Conservation (phyloP, 2,329 filamentous ascomycete species). For the Graphilbum ipis-grandicollis region DNA sequence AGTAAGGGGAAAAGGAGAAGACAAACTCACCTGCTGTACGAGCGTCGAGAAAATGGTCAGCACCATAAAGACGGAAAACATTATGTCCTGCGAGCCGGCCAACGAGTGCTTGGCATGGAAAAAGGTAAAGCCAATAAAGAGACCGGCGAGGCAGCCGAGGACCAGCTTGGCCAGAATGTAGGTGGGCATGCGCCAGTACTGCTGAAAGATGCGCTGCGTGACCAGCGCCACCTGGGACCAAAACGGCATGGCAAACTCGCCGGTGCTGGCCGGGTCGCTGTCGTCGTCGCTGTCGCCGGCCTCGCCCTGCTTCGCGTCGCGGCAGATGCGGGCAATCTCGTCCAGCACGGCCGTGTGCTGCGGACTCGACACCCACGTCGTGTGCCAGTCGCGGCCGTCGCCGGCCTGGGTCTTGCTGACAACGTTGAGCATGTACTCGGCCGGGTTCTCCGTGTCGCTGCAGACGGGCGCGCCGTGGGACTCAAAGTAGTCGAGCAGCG, state of each 20-base stretch:
- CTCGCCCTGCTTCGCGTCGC: constrained; percentile 15
- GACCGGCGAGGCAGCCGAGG: constrained; percentile 44
- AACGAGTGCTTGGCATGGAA: constrained; percentile 51
- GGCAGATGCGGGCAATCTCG: constrained; percentile 39
- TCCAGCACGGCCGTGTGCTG: constrained; percentile 37
- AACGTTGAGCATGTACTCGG: constrained; percentile 61
- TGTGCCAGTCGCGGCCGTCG: constrained; percentile 46
- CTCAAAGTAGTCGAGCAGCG: constrained; percentile 60
- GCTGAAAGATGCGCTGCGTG: constrained; percentile 60
- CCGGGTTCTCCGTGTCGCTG: constrained; percentile 55
- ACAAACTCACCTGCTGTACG: constrained; percentile 51
- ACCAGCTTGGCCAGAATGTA: constrained; percentile 74
- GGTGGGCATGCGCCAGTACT: constrained; percentile 78
- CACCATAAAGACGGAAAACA: constrained; percentile 74
- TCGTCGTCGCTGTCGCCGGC: constrained; percentile 17
- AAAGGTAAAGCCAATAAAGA: constrained; percentile 76
- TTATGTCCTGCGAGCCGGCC: constrained; percentile 67
- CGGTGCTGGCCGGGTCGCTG: constrained; percentile 39
- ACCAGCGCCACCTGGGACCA: constrained; percentile 48
- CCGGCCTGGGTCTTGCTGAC: constrained; percentile 45
- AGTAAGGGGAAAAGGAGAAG: background rate
- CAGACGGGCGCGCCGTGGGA: constrained; percentile 49
- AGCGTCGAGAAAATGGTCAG: constrained; percentile 66
- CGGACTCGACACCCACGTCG: constrained; percentile 39
- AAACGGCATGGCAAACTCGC: constrained; percentile 70